phyloP scores from a whole-genome alignment of 768 basidiomycete species.

The Boletus rubroflammeus region DNA sequence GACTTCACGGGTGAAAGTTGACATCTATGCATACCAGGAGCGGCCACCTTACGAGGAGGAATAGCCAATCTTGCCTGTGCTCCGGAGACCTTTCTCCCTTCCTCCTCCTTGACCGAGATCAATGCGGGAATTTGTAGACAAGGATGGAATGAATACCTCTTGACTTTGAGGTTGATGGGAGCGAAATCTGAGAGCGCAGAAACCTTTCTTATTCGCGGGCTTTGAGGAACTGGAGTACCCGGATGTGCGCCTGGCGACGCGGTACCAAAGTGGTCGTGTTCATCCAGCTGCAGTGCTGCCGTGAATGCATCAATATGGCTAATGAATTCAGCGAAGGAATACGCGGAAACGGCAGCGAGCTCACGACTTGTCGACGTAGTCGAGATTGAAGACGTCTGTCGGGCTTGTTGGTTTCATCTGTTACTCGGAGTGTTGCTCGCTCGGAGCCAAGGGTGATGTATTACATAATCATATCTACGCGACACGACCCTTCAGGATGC shows the following conservation, averaged over 20 bases:
- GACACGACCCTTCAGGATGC: slow-evolving; percentile 22
- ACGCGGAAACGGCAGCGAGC: slow-evolving; percentile 17
- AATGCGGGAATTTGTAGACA: background rate
- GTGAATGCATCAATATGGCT: slow-evolving; percentile 77
- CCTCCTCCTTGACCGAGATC: slow-evolving; percentile 32
- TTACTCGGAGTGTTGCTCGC: background rate
- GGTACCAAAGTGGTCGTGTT: slow-evolving; percentile 30
- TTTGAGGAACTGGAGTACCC: slow-evolving; percentile 24
- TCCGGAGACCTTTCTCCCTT: slow-evolving; percentile 32
- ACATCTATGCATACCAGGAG: slow-evolving; percentile 53
- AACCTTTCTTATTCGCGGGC: slow-evolving; percentile 68
- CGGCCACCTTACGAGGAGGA: slow-evolving; percentile 81
- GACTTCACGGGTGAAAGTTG: background rate
- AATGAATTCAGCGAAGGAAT: background rate
- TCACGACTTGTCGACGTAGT: slow-evolving; percentile 74
- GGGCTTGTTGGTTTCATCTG: slow-evolving; percentile 12
- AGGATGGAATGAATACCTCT: slow-evolving; percentile 43
- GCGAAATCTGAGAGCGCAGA: slow-evolving; percentile 86
- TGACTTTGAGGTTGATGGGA: slow-evolving; percentile 82
- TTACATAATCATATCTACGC: slow-evolving; percentile 25
- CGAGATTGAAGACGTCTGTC: slow-evolving; percentile 37
- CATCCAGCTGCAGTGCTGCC: slow-evolving; percentile 65
- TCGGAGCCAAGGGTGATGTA: slow-evolving; percentile 1
- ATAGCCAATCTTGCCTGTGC: slow-evolving; percentile 68
- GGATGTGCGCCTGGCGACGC: slow-evolving; percentile 23